phyloP scores from a whole-genome alignment of 2,329 filamentous ascomycete genomes.

The Sclerotinia subarctica region DNA sequence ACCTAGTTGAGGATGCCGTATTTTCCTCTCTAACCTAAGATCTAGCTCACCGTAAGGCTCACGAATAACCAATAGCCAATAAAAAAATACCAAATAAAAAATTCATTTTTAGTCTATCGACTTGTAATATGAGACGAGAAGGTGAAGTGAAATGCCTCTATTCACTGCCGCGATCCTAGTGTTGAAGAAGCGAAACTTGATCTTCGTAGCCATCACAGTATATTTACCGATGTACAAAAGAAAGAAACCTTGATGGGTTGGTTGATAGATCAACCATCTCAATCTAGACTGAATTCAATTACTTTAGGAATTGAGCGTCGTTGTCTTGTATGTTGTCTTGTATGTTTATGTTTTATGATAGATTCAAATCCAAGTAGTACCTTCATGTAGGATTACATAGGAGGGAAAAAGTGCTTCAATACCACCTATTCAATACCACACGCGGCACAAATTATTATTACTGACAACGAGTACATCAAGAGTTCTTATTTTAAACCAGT shows the following conservation, averaged over 20 bases:
- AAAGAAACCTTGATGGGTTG: neutral
- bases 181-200: neutral
- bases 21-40: too few species aligned
- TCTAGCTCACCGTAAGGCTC: neutral
- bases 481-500: slow-evolving; percentile 12
- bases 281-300: neutral
- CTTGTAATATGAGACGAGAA: neutral
- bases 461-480: neutral
- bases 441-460: neutral
- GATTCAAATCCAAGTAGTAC: neutral
- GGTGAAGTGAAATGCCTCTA: neutral
- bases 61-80: neutral
- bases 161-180: neutral
- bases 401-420: too few species aligned
- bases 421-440: neutral
- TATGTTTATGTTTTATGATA: neutral
- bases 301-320: neutral
- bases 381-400: neutral
- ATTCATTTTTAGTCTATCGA: neutral
- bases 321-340: neutral
- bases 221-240: neutral
- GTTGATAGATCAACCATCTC: neutral
- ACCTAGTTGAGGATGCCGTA: too few species aligned
- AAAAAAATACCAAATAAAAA: neutral
- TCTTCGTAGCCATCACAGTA: too few species aligned